Evolutionary conservation across 1,139 yeast genomes (phyloP).

Genomic region (Kodamaea anthophila): DNA sequence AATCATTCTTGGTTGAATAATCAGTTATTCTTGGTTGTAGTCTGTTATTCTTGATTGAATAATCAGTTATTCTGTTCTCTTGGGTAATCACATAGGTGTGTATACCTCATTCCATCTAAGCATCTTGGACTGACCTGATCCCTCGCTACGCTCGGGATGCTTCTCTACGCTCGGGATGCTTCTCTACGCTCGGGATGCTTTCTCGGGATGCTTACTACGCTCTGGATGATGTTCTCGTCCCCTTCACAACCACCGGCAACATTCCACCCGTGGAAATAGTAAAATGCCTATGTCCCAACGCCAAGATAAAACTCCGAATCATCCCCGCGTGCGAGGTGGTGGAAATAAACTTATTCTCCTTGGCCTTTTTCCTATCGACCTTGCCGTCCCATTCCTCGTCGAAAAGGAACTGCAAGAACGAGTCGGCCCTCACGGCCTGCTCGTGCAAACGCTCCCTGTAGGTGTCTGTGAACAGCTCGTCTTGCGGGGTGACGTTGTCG

Average conservation of each 20-base stretch:
- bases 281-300: conserved; percentile 19
- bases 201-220: background rate
- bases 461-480: conserved; percentile 12
- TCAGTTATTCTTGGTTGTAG: no score
- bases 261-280: conserved; percentile 29
- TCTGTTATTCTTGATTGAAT: no score
- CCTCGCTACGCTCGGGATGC: background rate
- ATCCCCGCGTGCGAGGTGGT: conserved; percentile 25
- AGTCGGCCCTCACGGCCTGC: conserved; percentile 16
- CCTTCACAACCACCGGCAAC: conserved; percentile 22
- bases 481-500: conserved; percentile 16
- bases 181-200: background rate
- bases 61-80: no score
- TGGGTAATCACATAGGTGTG: no score
- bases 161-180: background rate
- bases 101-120: no score
- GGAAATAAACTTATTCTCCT: conserved; percentile 13
- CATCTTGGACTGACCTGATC: no score
- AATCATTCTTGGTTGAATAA: no score
- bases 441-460: conserved; percentile 16
- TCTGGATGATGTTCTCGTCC: conserved; percentile 10
- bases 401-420: conserved; percentile 17
- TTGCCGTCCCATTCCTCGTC: conserved; percentile 15
- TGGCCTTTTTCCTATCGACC: conserved; percentile 13
- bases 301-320: conserved; percentile 18